A percentile compares a stretch with the other conserved stretches of the same genome.
Evolutionary conservation across 2,329 filamentous ascomycete species (phyloP).

Genomic region (Allantophomopsis cytisporea): DNA sequence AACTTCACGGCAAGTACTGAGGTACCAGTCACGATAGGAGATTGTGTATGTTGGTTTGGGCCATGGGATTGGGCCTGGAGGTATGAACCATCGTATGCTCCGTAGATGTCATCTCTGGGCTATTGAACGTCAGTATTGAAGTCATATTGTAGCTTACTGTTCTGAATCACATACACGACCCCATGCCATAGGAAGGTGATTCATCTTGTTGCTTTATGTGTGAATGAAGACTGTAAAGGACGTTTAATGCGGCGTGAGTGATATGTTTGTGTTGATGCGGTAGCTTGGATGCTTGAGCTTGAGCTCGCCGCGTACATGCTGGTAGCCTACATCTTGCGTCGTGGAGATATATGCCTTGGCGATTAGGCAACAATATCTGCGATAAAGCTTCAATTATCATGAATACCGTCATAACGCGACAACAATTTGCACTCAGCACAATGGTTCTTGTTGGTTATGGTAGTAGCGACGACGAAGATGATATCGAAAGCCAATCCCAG

Average conservation of each 20-base stretch:
- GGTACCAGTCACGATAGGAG: slow-evolving; percentile 88
- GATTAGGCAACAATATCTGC: too few species aligned
- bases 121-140: slow-evolving; percentile 30
- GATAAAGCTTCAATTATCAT: too few species aligned
- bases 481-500: not conserved
- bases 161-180: slow-evolving; percentile 43
- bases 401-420: too few species aligned
- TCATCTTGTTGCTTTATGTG: slow-evolving; percentile 31
- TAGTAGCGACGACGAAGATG: slow-evolving; percentile 23
- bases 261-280: slow-evolving; percentile 2
- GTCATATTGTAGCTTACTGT: slow-evolving; percentile 1
- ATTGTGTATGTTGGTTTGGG: slow-evolving; percentile 79
- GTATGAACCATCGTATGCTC: slow-evolving; percentile 79
- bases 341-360: too few species aligned
- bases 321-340: too few species aligned
- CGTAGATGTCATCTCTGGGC: slow-evolving; percentile 97
- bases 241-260: not conserved
- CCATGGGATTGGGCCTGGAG: slow-evolving; percentile 47
- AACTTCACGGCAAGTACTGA: slow-evolving; percentile 94
- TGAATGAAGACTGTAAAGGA: not conserved
- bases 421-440: too few species aligned
- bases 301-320: too few species aligned
- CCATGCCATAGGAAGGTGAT: slow-evolving; percentile 62
- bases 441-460: slow-evolving; percentile 20
- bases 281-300: slow-evolving; percentile 2